Base-by-base conservation (phyloP, 2,329 filamentous ascomycete species). In the Dothidotthia symphoricarpi region DNA sequence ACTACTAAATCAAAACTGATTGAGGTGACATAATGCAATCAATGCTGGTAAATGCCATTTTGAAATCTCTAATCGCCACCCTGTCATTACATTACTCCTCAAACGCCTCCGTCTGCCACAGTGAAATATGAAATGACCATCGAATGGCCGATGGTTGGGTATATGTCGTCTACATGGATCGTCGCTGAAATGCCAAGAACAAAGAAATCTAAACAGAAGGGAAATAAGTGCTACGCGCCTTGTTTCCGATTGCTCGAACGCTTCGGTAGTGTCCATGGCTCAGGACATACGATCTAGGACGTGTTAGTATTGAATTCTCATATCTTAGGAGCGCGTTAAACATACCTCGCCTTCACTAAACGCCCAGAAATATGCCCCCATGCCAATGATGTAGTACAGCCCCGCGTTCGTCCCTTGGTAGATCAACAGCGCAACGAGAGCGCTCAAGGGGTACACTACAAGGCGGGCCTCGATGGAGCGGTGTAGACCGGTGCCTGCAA, bases 311-410 rank as follows among this genome's bases (percentile, higher is more conserved):
- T 14, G 8, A 27, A 2, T 25, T 17, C 3, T 12, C 16, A n/a
- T 3, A 10, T 35, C 8, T 11, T 30, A 6, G 28, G 7, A 9
- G 15, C 24, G 12, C 24, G 19, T 10, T 12, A 10, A 24, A 74
- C 85, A 63, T 70, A 95, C 90, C 83, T 98, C 93, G 69, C 93
- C 93, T 69, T 98, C 91, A 59, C 85, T 93, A 60, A 94, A 97
- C 1, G 88, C 93, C 90, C 90, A 96, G 59, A 97, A 95, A 69
- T 97, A 98, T 11, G 93, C 83, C 6, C 73, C 75, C 71, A 94
- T 83, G 14, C 85, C 91, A 46, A 96, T 79, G 16, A 94, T 65
- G 65, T 97, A 96, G 71, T 97, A 98, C 35, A 97, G 71, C 4
- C 88, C 93, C 3, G 91, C 77, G 64, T 98, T 95, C 17, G 90